phyloP scores from a whole-genome alignment of 2,329 filamentous ascomycete species.

The Ilyonectria robusta region DNA sequence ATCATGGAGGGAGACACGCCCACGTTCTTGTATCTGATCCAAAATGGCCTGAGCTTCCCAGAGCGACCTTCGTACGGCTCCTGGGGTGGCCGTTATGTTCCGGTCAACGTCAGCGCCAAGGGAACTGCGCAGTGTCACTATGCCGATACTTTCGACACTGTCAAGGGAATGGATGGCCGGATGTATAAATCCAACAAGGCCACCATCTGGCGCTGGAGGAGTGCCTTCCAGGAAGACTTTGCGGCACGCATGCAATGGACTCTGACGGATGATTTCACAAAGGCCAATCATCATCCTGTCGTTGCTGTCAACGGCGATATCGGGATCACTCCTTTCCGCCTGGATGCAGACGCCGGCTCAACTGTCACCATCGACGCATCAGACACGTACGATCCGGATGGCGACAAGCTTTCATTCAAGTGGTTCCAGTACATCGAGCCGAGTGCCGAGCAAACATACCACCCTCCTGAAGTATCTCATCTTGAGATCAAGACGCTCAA shows the following conservation, averaged over 20 bases:
- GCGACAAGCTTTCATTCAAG: slow-evolving; percentile 58
- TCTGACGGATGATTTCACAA: slow-evolving; percentile 44
- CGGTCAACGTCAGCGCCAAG: slow-evolving; percentile 46
- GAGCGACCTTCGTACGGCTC: slow-evolving; percentile 63
- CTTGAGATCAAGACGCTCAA: slow-evolving; percentile 24
- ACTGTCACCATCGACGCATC: slow-evolving; percentile 61
- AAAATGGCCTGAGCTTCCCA: slow-evolving; percentile 54
- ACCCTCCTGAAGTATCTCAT: slow-evolving; percentile 18
- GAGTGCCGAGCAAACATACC: slow-evolving; percentile 50
- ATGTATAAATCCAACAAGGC: slow-evolving; percentile 49
- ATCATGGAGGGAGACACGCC: slow-evolving; percentile 68
- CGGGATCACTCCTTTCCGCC: slow-evolving; percentile 54
- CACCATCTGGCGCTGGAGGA: slow-evolving; percentile 60
- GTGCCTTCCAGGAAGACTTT: slow-evolving; percentile 59
- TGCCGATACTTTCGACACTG: slow-evolving; percentile 47
- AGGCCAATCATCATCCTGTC: slow-evolving; percentile 64
- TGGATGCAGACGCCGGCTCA: slow-evolving; percentile 57
- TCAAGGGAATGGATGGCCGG: slow-evolving; percentile 46
- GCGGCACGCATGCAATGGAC: slow-evolving; percentile 60
- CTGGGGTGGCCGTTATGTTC: slow-evolving; percentile 64
- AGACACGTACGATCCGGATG: slow-evolving; percentile 62
- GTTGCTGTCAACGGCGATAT: slow-evolving; percentile 56
- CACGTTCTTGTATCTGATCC: slow-evolving; percentile 60
- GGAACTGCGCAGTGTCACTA: slow-evolving; percentile 26
- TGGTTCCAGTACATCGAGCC: slow-evolving; percentile 65